Conservation (phyloP, 2,329 filamentous ascomycete species). For the Colletotrichum eleusines region DNA sequence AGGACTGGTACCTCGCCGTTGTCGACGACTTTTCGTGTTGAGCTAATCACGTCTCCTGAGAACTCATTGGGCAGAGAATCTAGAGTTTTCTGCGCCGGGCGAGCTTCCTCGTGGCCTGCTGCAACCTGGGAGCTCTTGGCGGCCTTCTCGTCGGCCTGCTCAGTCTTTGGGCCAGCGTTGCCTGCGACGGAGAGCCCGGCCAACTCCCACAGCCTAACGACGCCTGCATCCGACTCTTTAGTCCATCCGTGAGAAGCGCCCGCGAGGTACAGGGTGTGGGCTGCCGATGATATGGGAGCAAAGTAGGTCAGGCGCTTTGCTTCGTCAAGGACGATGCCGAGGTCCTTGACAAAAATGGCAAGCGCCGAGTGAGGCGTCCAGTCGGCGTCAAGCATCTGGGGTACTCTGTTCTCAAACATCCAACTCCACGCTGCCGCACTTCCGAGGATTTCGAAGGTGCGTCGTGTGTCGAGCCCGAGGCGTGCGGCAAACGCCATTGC, state of each 20-base stretch:
- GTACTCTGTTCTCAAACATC: conserved; percentile 54
- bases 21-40: conserved; percentile 42
- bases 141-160: neutral
- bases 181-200: conserved; percentile 44
- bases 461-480: conserved; percentile 63
- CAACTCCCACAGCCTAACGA: conserved; percentile 55
- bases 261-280: conserved; percentile 50
- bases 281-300: conserved; percentile 48
- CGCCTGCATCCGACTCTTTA: conserved; percentile 51
- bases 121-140: too few relatives aligned
- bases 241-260: conserved; percentile 50
- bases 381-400: conserved; percentile 52
- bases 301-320: conserved; percentile 47
- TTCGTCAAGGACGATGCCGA: conserved; percentile 51
- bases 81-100: conserved; percentile 45
- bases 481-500: conserved; percentile 67
- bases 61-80: conserved; percentile 45
- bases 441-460: conserved; percentile 61
- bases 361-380: conserved; percentile 52
- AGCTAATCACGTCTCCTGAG: conserved; percentile 42
- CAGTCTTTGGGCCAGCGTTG: conserved; percentile 29
- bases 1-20: conserved; percentile 45
- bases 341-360: conserved; percentile 52
- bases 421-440: conserved; percentile 52
- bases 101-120: conserved; percentile 17